Evolutionary conservation across 257 asterid genomes (phyloP), one percentile per base, ranked within the genome.

Genomic region (Solanum virginianum): DNA sequence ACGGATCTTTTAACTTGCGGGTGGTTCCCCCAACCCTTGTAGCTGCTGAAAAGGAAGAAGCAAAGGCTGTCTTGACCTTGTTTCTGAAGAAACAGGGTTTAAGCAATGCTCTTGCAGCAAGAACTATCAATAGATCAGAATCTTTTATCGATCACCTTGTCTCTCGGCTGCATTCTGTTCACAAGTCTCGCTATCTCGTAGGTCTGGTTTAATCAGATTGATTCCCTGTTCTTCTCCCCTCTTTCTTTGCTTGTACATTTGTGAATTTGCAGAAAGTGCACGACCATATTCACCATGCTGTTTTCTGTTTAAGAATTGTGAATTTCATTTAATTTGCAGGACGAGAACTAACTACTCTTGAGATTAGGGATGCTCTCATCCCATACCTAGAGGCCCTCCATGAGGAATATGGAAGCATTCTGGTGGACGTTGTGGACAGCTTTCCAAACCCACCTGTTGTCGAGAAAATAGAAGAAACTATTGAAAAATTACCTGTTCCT

Each of bases 41-140:
- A 88, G 95, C 94, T 80, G 97, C 98, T 18, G 98, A 95, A 89
- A 96, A 92, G 89, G 99, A 96, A 89, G 99, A 96, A 92, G 95
- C 98, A 86, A 96, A 96, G 90, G 98, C 98, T 36, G 95, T 95
- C 17, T 84, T 95, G 81, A 94, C 95, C 66, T 90, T 96, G 88
- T 96, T 95, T 89, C 83, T 96, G 89, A 96, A 92, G 91, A 95
- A 92, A 87, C 97, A 93, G 84, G 98, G 99, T 45, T 88, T 95
- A 86, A 95, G 95, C 91, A 94, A 88, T 85, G 90, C 94, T 17
- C 84, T 83, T 81, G 98, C 98, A 16, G 91, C 94, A 81, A 91
- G 97, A 87, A 88, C 88, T 89, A 91, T 93, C 88, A 95, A 96
- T 87, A 94, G 91, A 92, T 91, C 99, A 2, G 99, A 95, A 81